Percentiles rank a stretch among this genome's conserved stretches.
Evolutionary conservation across 805 yeast species (phyloP).

Genomic region (Candida gorgasii): DNA sequence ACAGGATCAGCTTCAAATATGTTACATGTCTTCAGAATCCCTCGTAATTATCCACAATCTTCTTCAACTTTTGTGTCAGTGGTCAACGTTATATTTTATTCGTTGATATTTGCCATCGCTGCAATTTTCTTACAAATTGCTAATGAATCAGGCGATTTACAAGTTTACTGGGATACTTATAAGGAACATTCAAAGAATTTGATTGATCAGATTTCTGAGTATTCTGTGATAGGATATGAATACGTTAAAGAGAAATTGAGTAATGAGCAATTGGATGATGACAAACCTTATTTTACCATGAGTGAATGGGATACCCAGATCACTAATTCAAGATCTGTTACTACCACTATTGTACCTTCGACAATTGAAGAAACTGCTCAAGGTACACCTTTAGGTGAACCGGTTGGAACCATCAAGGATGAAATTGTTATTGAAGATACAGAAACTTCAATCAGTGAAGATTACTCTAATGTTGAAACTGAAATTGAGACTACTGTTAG

Average conservation of each 20-base stretch:
- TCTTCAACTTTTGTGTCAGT: slow-evolving; percentile 37
- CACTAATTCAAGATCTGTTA: background rate
- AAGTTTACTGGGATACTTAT: slow-evolving; percentile 16
- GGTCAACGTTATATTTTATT: slow-evolving; percentile 35
- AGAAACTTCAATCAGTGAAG: slow-evolving; percentile 7
- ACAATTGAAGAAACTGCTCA: background rate
- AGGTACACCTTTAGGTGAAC: slow-evolving; percentile 13
- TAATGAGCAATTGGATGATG: slow-evolving; percentile 25
- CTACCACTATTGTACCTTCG: background rate
- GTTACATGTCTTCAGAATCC: slow-evolving; percentile 61
- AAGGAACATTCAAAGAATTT: background rate
- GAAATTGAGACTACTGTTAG: slow-evolving; percentile 8
- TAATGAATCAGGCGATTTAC: slow-evolving; percentile 37
- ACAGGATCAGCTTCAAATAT: slow-evolving; percentile 78
- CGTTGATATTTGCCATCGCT: slow-evolving; percentile 30
- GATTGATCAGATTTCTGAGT: slow-evolving; percentile 20
- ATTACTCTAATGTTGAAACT: slow-evolving; percentile 8
- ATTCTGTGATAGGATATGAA: slow-evolving; percentile 21
- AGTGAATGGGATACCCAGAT: slow-evolving; percentile 19
- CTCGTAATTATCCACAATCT: slow-evolving; percentile 47
- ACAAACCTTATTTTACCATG: slow-evolving; percentile 24
- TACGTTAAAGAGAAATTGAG: slow-evolving; percentile 30
- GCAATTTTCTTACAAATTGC: slow-evolving; percentile 36
- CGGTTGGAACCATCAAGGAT: slow-evolving; percentile 7
- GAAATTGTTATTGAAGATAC: slow-evolving; percentile 13